Evolutionary conservation across 441 rosid species (phyloP).

Genomic region (Bruguiera hainesii): DNA sequence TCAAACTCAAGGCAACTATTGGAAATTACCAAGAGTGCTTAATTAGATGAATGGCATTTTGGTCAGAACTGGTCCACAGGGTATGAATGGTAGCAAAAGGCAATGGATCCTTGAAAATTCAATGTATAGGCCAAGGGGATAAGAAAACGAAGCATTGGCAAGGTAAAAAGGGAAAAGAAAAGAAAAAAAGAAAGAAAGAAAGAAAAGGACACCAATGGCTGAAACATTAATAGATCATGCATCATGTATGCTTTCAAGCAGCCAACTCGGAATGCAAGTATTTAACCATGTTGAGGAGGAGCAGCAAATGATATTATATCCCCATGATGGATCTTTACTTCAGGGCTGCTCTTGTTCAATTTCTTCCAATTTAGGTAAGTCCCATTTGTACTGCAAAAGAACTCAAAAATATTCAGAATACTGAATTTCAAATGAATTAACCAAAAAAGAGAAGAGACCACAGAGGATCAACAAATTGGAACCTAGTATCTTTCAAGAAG

Average conservation of each 20-base stretch:
- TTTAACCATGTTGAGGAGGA: slow-evolving; percentile 81
- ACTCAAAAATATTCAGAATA: slow-evolving; percentile 3
- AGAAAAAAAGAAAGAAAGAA: background rate
- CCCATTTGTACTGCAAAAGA: slow-evolving; percentile 69
- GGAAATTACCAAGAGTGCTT: too few relatives aligned
- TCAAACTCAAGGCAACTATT: background rate
- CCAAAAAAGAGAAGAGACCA: background rate
- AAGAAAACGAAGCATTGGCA: background rate
- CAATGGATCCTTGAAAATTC: background rate
- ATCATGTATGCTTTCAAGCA: too few relatives aligned
- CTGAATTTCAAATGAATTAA: slow-evolving; percentile 1
- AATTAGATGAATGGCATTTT: background rate
- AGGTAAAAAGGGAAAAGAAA: too few relatives aligned
- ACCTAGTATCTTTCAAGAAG: slow-evolving; percentile 85
- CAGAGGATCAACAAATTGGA: slow-evolving; percentile 5
- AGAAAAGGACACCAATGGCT: background rate
- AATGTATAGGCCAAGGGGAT: too few relatives aligned
- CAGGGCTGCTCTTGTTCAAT: slow-evolving; percentile 61
- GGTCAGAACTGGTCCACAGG: background rate
- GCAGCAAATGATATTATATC: slow-evolving; percentile 79
- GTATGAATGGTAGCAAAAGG: background rate
- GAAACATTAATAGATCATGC: background rate
- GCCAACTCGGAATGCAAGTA: too few relatives aligned
- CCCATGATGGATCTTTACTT: slow-evolving; percentile 65
- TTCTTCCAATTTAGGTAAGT: slow-evolving; percentile 80